These are phyloP conservation scores for Myotisia sp. DNA, from an alignment of 2,329 filamentous ascomycete genomes.

Conservation along the genomic window DNA sequence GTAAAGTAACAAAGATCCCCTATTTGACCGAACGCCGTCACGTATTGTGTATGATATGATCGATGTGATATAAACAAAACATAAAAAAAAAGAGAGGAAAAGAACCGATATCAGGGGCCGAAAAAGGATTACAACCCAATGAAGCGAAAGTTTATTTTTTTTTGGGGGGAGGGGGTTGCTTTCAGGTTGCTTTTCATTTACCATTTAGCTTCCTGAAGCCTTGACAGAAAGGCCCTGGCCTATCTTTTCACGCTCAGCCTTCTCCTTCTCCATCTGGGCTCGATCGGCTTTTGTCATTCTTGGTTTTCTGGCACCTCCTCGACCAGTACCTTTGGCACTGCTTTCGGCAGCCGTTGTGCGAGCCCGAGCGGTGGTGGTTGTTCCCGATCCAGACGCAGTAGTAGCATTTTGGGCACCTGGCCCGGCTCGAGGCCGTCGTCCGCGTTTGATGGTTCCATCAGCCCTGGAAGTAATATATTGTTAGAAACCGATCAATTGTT, in stretches of 20 bases:
- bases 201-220: too few species aligned
- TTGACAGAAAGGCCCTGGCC: constrained; percentile 8
- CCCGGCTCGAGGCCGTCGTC: constrained; percentile 38
- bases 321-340: constrained; percentile 4
- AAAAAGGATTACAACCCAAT: too few species aligned
- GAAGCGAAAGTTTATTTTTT: too few species aligned
- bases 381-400: constrained; percentile 4
- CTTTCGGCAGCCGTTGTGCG: not conserved
- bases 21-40: too few species aligned
- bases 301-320: constrained; percentile 9
- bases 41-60: too few species aligned
- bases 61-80: too few species aligned
- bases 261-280: constrained; percentile 12
- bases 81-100: too few species aligned
- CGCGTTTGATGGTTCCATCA: constrained; percentile 55
- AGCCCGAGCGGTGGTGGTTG: constrained; percentile 1
- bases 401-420: constrained; percentile 4
- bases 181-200: too few species aligned
- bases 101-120: too few species aligned
- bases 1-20: too few species aligned
- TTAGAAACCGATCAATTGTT: constrained; percentile 22
- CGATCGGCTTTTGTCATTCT: constrained; percentile 12
- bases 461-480: constrained; percentile 36
- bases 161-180: too few species aligned
- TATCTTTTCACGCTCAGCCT: constrained; percentile 11